Percentiles rank a stretch among this genome's conserved stretches.
These are phyloP conservation scores for Anisodus tanguticus DNA, from an alignment of 257 asterid genomes.

Conservation along the genomic window DNA sequence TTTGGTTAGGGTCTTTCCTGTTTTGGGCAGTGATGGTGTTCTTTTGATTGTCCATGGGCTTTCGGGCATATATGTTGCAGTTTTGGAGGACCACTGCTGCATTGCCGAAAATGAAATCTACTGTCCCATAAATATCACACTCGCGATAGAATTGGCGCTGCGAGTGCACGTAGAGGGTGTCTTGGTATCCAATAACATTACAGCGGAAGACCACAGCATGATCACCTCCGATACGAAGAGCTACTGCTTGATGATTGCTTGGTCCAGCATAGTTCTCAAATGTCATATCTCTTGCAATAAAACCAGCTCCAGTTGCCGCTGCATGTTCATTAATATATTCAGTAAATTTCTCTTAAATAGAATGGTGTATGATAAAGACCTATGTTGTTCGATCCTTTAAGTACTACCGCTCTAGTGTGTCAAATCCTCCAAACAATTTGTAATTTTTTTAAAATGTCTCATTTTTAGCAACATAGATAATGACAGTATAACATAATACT, in stretches of 20 bases:
- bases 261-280: conserved; percentile 95
- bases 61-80: conserved; percentile 70
- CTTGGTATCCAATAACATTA: conserved; percentile 86
- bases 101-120: conserved; percentile 92
- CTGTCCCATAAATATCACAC: conserved; percentile 89
- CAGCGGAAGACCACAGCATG: conserved; percentile 85
- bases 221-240: conserved; percentile 89
- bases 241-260: conserved; percentile 89
- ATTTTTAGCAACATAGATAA: too few species aligned
- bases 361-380: not conserved
- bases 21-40: conserved; percentile 91
- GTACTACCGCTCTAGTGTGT: too few species aligned
- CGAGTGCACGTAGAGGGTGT: conserved; percentile 83
- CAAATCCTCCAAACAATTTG: too few species aligned
- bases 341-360: not conserved
- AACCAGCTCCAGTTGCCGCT: conserved; percentile 97
- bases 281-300: conserved; percentile 83
- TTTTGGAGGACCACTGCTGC: conserved; percentile 97
- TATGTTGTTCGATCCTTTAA: too few species aligned
- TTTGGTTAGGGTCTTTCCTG: conserved; percentile 94
- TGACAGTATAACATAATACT: too few species aligned
- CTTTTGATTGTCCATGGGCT: conserved; percentile 71
- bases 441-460: too few species aligned
- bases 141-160: conserved; percentile 88
- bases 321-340: conserved; percentile 30